These are phyloP conservation scores for Agaricus subrufescens DNA, from an alignment of 768 basidiomycete genomes.

Conservation along the genomic window DNA sequence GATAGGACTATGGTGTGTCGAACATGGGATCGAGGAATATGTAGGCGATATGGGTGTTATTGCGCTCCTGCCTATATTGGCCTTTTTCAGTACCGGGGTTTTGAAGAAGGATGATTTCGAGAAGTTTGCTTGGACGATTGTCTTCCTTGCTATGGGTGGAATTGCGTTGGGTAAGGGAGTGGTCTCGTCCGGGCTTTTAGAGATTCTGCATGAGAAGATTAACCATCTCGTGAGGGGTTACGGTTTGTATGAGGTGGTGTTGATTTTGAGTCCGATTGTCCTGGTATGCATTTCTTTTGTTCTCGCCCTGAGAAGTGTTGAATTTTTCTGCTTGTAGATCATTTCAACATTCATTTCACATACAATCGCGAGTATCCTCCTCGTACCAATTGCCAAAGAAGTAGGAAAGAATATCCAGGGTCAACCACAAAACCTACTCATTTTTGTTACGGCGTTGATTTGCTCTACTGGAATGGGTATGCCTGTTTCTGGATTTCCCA, in stretches of 20 bases:
- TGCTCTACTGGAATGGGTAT: slow-evolving; percentile 98
- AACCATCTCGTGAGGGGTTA: slow-evolving; percentile 55
- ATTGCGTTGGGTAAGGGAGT: slow-evolving; percentile 96
- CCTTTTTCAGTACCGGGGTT: slow-evolving; percentile 91
- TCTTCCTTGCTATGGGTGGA: slow-evolving; percentile 97
- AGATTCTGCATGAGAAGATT: slow-evolving; percentile 66
- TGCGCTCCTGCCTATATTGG: slow-evolving; percentile 86
- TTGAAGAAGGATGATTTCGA: slow-evolving; percentile 98
- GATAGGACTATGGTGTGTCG: slow-evolving; percentile 87
- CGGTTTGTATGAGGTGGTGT: slow-evolving; percentile 62
- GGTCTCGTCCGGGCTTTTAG: slow-evolving; percentile 79
- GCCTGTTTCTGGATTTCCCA: slow-evolving; percentile 98
- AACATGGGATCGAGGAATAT: slow-evolving; percentile 64
- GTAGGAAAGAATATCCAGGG: slow-evolving; percentile 76
- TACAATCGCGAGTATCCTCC: slow-evolving; percentile 91
- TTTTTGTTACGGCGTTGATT: slow-evolving; percentile 89
- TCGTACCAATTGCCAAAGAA: slow-evolving; percentile 94
- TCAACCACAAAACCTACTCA: slow-evolving; percentile 73
- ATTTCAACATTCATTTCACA: slow-evolving; percentile 97
- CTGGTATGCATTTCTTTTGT: slow-evolving; percentile 43
- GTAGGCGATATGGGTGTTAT: slow-evolving; percentile 98
- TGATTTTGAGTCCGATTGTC: slow-evolving; percentile 65
- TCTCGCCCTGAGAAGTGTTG: neutral
- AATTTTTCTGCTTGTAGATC: slow-evolving; percentile 39
- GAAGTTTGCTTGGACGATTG: slow-evolving; percentile 90